Percentiles rank a stretch among this genome's conserved stretches.
Conservation (phyloP, 2,329 filamentous ascomycete genomes). For the Trichoderma arundinaceum region DNA sequence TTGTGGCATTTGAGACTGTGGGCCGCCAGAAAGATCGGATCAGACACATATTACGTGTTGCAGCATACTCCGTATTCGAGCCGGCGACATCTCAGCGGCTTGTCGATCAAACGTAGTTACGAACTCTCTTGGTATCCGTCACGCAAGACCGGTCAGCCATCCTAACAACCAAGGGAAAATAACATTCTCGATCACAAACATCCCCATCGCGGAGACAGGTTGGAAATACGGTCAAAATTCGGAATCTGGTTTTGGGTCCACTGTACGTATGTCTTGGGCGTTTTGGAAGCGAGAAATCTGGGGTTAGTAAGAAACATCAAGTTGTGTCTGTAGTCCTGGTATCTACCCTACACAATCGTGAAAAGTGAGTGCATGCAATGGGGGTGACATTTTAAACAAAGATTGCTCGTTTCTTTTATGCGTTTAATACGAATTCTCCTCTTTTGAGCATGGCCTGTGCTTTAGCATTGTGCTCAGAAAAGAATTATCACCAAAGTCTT, state of each 20-base stretch:
- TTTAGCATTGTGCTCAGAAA: too few relatives aligned
- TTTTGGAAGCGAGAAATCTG: neutral
- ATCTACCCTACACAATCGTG: neutral
- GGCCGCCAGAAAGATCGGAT: neutral
- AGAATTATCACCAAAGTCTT: neutral
- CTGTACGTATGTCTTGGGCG: neutral
- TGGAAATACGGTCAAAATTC: neutral
- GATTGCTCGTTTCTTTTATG: too few relatives aligned
- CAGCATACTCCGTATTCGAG: neutral
- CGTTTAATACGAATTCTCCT: too few relatives aligned
- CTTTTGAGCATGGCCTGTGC: too few relatives aligned
- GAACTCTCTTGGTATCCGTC: neutral
- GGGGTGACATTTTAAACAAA: neutral
- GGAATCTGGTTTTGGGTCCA: neutral
- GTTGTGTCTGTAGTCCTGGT: neutral
- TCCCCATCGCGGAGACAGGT: neutral
- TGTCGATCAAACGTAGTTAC: neutral
- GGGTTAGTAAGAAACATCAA: neutral
- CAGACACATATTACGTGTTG: slow-evolving; percentile 1
- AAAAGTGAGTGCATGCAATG: neutral
- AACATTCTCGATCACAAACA: neutral
- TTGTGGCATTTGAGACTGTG: neutral
- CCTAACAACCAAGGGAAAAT: neutral
- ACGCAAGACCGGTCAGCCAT: too few relatives aligned
- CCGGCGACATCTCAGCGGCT: neutral